phyloP scores from a whole-genome alignment of 73 alveolate genomes.

The Breviolum minutum region DNA sequence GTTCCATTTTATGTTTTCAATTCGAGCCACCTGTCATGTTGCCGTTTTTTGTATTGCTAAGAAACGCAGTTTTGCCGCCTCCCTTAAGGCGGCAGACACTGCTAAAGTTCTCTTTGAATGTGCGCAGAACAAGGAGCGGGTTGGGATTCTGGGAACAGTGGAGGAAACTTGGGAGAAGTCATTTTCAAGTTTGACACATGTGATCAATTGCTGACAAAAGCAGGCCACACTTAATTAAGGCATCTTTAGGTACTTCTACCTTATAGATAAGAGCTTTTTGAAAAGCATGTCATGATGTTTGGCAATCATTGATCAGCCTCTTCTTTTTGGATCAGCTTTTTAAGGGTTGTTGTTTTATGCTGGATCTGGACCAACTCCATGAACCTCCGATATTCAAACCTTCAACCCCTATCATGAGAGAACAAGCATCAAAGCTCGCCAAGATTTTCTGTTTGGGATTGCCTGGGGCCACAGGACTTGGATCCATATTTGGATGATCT shows the following conservation, averaged over 20 bases:
- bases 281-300: no score
- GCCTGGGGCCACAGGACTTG: slow-evolving; percentile 23
- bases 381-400: no score
- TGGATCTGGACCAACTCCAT: no score
- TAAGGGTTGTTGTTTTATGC: neutral
- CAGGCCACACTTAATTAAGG: neutral
- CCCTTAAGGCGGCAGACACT: slow-evolving; percentile 68
- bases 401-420: no score
- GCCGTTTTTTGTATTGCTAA: neutral
- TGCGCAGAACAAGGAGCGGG: slow-evolving; percentile 81
- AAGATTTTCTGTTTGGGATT: neutral
- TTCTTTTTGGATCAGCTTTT: no score
- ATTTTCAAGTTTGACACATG: neutral
- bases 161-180: neutral
- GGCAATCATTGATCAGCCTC: no score
- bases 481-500: slow-evolving; percentile 59
- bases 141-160: no score
- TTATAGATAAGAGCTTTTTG: no score
- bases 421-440: no score
- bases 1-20: no score
- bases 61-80: neutral
- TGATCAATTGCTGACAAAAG: neutral
- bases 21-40: no score
- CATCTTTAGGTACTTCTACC: no score
- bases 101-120: slow-evolving; percentile 82